Conservation (phyloP, 2,329 filamentous ascomycete species). For the Penicillium palitans region DNA sequence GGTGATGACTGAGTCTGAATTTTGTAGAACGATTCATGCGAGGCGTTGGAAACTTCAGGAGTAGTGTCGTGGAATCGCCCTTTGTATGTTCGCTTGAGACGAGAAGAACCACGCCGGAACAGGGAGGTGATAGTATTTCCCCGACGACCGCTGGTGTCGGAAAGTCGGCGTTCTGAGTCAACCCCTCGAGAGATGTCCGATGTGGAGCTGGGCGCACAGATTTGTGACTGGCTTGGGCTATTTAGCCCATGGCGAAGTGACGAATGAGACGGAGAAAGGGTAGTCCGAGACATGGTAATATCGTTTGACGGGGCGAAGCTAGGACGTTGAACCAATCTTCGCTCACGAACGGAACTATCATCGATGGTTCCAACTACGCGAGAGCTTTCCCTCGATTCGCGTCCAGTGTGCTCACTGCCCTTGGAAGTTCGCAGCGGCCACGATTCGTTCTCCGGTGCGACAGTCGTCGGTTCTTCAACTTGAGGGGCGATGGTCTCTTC, state of each 20-base stretch:
- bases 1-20: constrained; percentile 53
- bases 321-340: constrained; percentile 27
- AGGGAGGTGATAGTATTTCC: constrained; percentile 66
- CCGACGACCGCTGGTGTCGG: constrained; percentile 53
- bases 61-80: constrained; percentile 54
- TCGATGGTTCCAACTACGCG: constrained; percentile 38
- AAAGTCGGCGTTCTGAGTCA: constrained; percentile 55
- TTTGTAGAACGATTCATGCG: constrained; percentile 77
- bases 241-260: constrained; percentile 49
- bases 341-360: constrained; percentile 35
- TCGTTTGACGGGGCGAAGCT: constrained; percentile 40
- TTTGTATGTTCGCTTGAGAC: constrained; percentile 57
- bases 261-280: constrained; percentile 41
- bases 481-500: constrained; percentile 1
- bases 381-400: constrained; percentile 34
- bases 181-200: constrained; percentile 55
- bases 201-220: constrained; percentile 53
- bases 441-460: constrained; percentile 23
- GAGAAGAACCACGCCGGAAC: constrained; percentile 65
- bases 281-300: constrained; percentile 35
- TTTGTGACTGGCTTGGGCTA: constrained; percentile 55
- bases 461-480: constrained; percentile 7
- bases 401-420: constrained; percentile 23
- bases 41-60: constrained; percentile 89
- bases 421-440: constrained; percentile 39